phyloP scores from a whole-genome alignment of 345 rosid genomes.

The Eucalyptus curtisii region DNA sequence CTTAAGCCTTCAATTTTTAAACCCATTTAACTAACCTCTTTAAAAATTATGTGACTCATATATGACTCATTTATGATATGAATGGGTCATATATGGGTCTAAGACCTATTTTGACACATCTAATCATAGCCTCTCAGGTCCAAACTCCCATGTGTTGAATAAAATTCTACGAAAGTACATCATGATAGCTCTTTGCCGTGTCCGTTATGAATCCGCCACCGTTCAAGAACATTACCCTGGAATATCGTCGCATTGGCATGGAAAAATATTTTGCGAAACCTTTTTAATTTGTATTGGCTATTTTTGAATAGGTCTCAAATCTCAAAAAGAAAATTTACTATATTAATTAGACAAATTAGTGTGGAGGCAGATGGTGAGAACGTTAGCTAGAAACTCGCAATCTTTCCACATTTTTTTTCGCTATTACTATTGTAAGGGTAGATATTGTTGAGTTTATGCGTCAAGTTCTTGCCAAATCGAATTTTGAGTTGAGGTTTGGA shows the following conservation, averaged over 20 bases:
- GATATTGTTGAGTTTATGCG: neutral
- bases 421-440: neutral
- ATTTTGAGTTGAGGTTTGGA: neutral
- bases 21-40: too few relatives aligned
- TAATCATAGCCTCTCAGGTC: neutral
- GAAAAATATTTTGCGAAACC: neutral
- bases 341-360: neutral
- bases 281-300: neutral
- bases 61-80: too few relatives aligned
- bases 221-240: neutral
- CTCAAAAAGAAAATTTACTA: neutral
- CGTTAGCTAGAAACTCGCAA: neutral
- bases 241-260: neutral
- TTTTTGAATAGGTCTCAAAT: neutral
- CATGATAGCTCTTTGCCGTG: neutral
- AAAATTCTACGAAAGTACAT: neutral
- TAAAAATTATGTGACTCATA: too few relatives aligned
- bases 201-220: neutral
- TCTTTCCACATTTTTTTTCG: neutral
- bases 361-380: neutral
- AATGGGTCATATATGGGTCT: too few relatives aligned
- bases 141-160: neutral
- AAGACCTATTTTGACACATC: too few relatives aligned
- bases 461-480: neutral
- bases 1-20: too few relatives aligned